Evolutionary conservation across 2,329 filamentous ascomycete genomes (phyloP).

Genomic region (Aspergillus pseudoterreus): DNA sequence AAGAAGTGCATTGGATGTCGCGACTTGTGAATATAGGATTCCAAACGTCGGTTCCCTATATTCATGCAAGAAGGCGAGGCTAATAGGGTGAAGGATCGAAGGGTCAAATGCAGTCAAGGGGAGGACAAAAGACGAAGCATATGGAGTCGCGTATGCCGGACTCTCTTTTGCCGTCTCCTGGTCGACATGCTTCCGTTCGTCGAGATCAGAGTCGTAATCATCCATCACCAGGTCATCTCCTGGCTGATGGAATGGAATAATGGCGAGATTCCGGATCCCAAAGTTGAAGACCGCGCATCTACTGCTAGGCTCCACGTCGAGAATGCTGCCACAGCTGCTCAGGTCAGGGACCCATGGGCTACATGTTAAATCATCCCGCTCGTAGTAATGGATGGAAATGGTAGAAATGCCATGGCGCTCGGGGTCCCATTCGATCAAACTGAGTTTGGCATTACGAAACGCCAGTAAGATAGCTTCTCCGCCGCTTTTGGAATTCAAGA

Average conservation of each 20-base stretch:
- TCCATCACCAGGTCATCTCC: conserved; percentile 89
- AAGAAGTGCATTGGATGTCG: conserved; percentile 69
- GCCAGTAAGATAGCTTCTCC: conserved; percentile 81
- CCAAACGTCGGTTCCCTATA: conserved; percentile 98
- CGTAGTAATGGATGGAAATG: conserved; percentile 95
- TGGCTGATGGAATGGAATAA: conserved; percentile 82
- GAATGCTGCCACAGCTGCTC: conserved; percentile 71
- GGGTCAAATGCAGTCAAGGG: conserved; percentile 86
- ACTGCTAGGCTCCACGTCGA: conserved; percentile 86
- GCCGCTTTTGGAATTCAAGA: conserved; percentile 68
- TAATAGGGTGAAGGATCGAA: conserved; percentile 79
- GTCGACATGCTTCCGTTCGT: conserved; percentile 55
- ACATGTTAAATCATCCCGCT: conserved; percentile 82
- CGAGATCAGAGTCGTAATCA: conserved; percentile 80
- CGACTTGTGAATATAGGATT: conserved; percentile 74
- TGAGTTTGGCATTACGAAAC: conserved; percentile 87
- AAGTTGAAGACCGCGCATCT: conserved; percentile 95
- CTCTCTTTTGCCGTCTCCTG: conserved; percentile 32
- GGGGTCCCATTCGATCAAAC: conserved; percentile 89
- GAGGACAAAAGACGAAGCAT: conserved; percentile 88
- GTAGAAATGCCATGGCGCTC: conserved; percentile 75
- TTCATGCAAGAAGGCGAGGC: conserved; percentile 90
- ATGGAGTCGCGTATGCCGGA: conserved; percentile 59
- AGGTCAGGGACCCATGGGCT: conserved; percentile 77
- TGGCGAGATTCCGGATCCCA: conserved; percentile 80